phyloP scores from a whole-genome alignment of 2,329 filamentous ascomycete species.

The Didymella exigua region DNA sequence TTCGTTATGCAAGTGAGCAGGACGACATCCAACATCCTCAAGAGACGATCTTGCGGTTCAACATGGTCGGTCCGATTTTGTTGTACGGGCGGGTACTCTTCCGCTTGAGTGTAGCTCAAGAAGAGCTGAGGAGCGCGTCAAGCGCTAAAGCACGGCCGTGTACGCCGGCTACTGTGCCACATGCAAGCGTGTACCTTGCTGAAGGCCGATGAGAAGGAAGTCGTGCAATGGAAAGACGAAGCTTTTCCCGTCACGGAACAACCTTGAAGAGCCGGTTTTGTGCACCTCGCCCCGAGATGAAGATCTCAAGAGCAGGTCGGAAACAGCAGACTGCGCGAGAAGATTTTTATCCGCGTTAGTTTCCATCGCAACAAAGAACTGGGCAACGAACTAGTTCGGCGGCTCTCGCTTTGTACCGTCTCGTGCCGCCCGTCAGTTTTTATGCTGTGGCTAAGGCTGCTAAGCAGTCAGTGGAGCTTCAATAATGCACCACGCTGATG shows the following conservation, averaged over 20 bases:
- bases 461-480: constrained; percentile 15
- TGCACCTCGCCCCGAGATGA: constrained; percentile 8
- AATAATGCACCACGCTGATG: constrained; percentile 12
- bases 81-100: constrained; percentile 4
- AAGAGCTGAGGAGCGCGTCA: constrained; percentile 10
- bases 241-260: not conserved
- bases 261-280: not conserved
- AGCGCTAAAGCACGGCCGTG: constrained; percentile 4
- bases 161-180: not conserved
- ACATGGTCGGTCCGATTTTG: constrained; percentile 7
- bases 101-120: not conserved
- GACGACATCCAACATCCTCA: not conserved
- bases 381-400: constrained; percentile 5
- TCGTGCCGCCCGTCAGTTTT: constrained; percentile 13
- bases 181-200: constrained; percentile 10
- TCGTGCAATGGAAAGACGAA: not conserved
- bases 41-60: not conserved
- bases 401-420: constrained; percentile 12
- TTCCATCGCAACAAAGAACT: constrained; percentile 8
- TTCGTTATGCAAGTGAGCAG: not conserved
- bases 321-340: constrained; percentile 14
- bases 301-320: not conserved
- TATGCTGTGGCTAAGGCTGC: constrained; percentile 13
- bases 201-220: not conserved
- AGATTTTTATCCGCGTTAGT: constrained; percentile 10